Evolutionary conservation across 192 early-diverging fungal species (phyloP), one percentile per base, ranked within the genome.

Genomic region (Coemansia javaensis): DNA sequence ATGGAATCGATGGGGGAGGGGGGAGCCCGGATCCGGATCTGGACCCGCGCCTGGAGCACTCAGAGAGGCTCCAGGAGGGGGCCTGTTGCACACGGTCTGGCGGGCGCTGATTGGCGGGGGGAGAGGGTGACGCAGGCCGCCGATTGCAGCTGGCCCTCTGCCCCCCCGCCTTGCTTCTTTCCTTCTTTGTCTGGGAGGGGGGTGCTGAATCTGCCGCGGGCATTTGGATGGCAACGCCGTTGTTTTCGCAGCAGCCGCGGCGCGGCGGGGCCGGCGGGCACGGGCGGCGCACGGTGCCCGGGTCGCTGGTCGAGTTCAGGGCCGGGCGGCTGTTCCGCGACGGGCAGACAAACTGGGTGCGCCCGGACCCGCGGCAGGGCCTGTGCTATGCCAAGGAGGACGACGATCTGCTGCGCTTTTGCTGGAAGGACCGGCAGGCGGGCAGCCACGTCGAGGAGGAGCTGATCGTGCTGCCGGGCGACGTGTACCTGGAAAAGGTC

Each of bases 401-500:
- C n/a, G 87, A 89, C 38, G 79, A 77, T 17, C 59, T 90, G 16
- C 55, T 88, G 60, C 87, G 86, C 47, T 86, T 93, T 37, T 86
- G 77, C 54, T 93, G 90, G 90, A 85, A 84, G 44, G 85, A 88
- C 27, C 75, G 82, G 35, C 69, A 70, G 43, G 8, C 43, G 4
- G 25, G 39, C 8, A 32, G 38, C 0, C 36, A 30, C 7, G 40
- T 40, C 14, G 47, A 50, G 20, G 85, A 80, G 60, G 85, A 86
- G 56, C 70, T 88, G 22, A 85, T 87, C 27, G 76, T 90, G 37
- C 85, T 92, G 37, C 78, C 82, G 10, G 88, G 85, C 18, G 90
- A 93, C 54, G 87, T 85, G 6, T 79, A 84, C 30, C 61, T 88
- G 18, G 59, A 67, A n/a, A 76, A 77, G 34, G 79, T 78, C 12